These are phyloP conservation scores for Xylaria nigripes DNA, from an alignment of 495 filamentous ascomycete genomes.

Conservation along the genomic window DNA sequence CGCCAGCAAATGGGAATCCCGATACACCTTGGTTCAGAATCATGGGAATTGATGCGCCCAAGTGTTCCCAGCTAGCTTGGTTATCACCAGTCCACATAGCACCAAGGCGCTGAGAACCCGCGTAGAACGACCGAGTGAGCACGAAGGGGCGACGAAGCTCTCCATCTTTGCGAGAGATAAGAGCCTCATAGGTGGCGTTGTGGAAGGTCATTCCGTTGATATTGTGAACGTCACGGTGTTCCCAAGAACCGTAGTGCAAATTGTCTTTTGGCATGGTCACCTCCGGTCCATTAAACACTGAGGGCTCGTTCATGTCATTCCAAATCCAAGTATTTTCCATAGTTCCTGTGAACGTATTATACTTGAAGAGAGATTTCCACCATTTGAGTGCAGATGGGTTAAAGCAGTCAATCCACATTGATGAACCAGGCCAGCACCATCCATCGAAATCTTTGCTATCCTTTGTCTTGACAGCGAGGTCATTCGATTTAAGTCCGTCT, in stretches of 20 bases:
- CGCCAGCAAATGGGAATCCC: conserved; percentile 89
- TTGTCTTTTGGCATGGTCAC: conserved; percentile 98
- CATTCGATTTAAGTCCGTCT: conserved; percentile 74
- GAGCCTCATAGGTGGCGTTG: conserved; percentile 81
- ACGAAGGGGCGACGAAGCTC: conserved; percentile 76
- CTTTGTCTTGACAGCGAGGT: conserved; percentile 78
- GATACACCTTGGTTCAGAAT: conserved; percentile 82
- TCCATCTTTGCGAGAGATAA: conserved; percentile 71
- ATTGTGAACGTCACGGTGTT: conserved; percentile 95
- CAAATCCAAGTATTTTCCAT: conserved; percentile 82
- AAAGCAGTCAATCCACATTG: conserved; percentile 92
- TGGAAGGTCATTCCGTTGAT: conserved; percentile 88
- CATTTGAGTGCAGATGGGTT: conserved; percentile 77
- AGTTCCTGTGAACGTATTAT: conserved; percentile 74
- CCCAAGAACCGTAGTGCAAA: conserved; percentile 83
- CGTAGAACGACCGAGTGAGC: conserved; percentile 83
- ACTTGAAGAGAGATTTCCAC: conserved; percentile 85
- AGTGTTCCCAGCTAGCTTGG: conserved; percentile 85
- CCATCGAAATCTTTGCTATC: conserved; percentile 84
- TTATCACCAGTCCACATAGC: conserved; percentile 99
- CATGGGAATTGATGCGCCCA: conserved; percentile 83
- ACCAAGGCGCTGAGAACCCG: conserved; percentile 78
- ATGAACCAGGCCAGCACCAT: conserved; percentile 97
- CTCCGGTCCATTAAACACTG: conserved; percentile 96
- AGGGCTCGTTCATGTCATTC: conserved; percentile 99